phyloP scores from a whole-genome alignment of 495 filamentous ascomycete species.

The Penicillium egyptiacum region DNA sequence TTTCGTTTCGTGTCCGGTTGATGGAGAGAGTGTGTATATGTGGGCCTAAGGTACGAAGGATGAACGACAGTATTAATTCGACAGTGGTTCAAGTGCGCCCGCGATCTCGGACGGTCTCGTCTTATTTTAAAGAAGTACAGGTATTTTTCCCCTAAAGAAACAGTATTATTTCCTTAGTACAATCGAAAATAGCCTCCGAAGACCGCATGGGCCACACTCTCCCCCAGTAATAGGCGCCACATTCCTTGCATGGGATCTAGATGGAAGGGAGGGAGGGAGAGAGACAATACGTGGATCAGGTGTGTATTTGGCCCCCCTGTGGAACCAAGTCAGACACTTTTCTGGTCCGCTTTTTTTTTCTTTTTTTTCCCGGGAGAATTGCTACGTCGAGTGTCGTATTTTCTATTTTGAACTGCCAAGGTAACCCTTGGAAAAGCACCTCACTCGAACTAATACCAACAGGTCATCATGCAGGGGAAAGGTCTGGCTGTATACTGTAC shows the following conservation, averaged over 20 bases:
- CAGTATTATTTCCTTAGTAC: neutral
- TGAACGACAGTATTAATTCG: constrained; percentile 23
- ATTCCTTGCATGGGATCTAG: constrained; percentile 36
- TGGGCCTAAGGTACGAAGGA: constrained; percentile 14
- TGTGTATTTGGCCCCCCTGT: constrained; percentile 20
- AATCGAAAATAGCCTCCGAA: constrained; percentile 25
- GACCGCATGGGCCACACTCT: constrained; percentile 31
- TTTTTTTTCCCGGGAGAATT: neutral
- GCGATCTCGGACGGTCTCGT: constrained; percentile 24
- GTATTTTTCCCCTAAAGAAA: constrained; percentile 15
- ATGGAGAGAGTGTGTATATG: neutral
- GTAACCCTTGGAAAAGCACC: constrained; percentile 6
- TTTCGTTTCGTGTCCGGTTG: constrained; percentile 5
- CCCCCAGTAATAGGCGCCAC: constrained; percentile 26
- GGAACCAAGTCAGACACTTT: constrained; percentile 27
- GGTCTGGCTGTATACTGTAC: too few relatives aligned
- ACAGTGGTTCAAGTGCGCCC: constrained; percentile 9
- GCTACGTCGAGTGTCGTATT: neutral
- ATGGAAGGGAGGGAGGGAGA: constrained; percentile 25
- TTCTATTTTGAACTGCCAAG: constrained; percentile 1
- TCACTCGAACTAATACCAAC: constrained; percentile 2
- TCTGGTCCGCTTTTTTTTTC: neutral
- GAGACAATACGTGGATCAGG: constrained; percentile 27
- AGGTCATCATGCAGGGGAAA: constrained; percentile 11
- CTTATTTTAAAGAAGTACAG: constrained; percentile 26